Evolutionary conservation across 2,329 filamentous ascomycete species (phyloP).

Genomic region (Ceratocystis diversiconidia): DNA sequence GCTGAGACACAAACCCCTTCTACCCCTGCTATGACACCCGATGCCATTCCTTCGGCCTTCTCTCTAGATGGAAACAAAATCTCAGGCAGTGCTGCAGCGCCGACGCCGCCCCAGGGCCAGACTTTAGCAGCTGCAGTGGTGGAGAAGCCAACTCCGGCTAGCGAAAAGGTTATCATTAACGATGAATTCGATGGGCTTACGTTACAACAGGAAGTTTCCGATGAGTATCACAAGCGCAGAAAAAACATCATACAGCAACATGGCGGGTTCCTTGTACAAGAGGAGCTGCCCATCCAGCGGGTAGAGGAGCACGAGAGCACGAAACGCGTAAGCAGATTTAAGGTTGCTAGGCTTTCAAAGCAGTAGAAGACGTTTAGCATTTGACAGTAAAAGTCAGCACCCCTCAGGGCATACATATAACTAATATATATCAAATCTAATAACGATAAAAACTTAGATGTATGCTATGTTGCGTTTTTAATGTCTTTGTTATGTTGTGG

Average conservation of each 20-base stretch:
- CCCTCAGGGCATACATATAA: no score
- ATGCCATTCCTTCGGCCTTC: constrained; percentile 14
- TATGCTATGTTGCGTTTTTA: no score
- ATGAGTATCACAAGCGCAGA: constrained; percentile 69
- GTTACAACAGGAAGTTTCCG: constrained; percentile 56
- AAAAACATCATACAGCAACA: constrained; percentile 72
- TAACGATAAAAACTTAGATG: no score
- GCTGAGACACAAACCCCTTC: neutral
- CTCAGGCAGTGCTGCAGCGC: constrained; percentile 32
- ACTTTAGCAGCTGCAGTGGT: constrained; percentile 47
- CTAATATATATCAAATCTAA: no score
- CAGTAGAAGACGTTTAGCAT: constrained; percentile 25
- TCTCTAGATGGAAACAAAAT: constrained; percentile 15
- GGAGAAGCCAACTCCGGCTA: constrained; percentile 33
- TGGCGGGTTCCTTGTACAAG: constrained; percentile 64
- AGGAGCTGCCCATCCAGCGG: constrained; percentile 51
- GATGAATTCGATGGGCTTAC: constrained; percentile 45
- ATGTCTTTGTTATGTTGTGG: no score
- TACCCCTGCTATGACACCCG: constrained; percentile 13
- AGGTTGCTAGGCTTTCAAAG: constrained; percentile 49
- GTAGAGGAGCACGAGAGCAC: constrained; percentile 52
- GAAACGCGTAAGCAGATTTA: constrained; percentile 57
- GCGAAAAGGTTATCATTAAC: constrained; percentile 12
- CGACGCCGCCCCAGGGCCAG: constrained; percentile 27
- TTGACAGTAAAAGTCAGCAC: no score